These are phyloP conservation scores for Coffea canephora DNA, from an alignment of 257 asterid genomes.

Conservation along the genomic window DNA sequence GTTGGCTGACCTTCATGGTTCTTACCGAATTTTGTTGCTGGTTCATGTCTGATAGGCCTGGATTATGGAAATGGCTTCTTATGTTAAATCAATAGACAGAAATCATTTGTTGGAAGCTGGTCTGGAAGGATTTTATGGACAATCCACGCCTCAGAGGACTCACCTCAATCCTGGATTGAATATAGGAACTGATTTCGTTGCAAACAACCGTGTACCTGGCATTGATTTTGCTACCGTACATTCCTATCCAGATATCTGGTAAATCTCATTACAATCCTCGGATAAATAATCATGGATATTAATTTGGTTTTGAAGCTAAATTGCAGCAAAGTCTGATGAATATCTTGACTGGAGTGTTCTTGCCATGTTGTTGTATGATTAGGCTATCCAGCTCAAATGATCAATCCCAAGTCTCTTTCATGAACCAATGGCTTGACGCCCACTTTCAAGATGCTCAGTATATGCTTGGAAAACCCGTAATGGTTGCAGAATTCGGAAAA, in stretches of 20 bases:
- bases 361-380: constrained; percentile 11
- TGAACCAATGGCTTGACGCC: constrained; percentile 60
- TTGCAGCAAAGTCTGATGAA: not conserved
- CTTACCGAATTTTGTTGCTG: not conserved
- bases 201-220: constrained; percentile 59
- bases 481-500: constrained; percentile 75
- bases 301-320: not conserved
- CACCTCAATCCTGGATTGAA: constrained; percentile 49
- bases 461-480: constrained; percentile 67
- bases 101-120: constrained; percentile 84
- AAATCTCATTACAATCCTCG: constrained; percentile 6
- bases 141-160: constrained; percentile 51
- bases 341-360: not conserved
- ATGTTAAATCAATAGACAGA: constrained; percentile 75
- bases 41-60: constrained; percentile 47
- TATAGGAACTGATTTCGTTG: constrained; percentile 78
- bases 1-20: not conserved
- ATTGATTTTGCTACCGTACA: constrained; percentile 89
- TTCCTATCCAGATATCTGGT: constrained; percentile 93
- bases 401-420: constrained; percentile 47
- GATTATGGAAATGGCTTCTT: constrained; percentile 82
- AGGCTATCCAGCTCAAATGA: constrained; percentile 64
- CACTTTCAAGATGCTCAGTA: constrained; percentile 71
- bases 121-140: constrained; percentile 86
- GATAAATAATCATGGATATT: not conserved